Evolutionary conservation across 179 eudicot species (phyloP).

Genomic region (Drosera spatulata): DNA sequence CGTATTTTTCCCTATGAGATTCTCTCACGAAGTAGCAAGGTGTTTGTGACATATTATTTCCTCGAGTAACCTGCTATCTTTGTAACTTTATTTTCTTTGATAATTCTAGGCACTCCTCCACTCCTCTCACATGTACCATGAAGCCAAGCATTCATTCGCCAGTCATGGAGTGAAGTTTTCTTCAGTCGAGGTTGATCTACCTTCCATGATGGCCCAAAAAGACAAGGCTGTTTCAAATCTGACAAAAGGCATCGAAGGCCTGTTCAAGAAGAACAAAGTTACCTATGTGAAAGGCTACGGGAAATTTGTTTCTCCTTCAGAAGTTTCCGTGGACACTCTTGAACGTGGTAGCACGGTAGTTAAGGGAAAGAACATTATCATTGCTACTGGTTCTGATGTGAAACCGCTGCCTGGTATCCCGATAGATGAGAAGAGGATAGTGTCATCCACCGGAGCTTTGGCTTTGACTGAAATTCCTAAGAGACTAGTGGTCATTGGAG

Average conservation of each 20-base stretch:
- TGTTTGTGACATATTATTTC: too few relatives aligned
- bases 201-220: constrained; percentile 90
- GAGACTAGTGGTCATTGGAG: constrained; percentile 80
- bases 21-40: too few relatives aligned
- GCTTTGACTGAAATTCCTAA: constrained; percentile 75
- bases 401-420: constrained; percentile 80
- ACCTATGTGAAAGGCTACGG: constrained; percentile 89
- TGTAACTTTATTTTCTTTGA: too few relatives aligned
- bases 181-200: constrained; percentile 80
- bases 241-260: constrained; percentile 81
- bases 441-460: constrained; percentile 92
- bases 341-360: constrained; percentile 68
- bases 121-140: constrained; percentile 96
- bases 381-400: constrained; percentile 94
- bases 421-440: constrained; percentile 78
- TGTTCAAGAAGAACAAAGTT: constrained; percentile 93
- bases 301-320: constrained; percentile 66
- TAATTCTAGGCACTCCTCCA: constrained; percentile 69
- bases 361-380: constrained; percentile 73
- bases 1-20: too few relatives aligned
- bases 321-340: constrained; percentile 66
- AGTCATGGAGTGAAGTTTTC: constrained; percentile 75
- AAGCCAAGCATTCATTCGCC: constrained; percentile 76
- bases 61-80: too few relatives aligned
- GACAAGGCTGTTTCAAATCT: constrained; percentile 68